A percentile compares a stretch with the other conserved stretches of the same genome.
These are phyloP conservation scores for Monosporascus sp. DNA, from an alignment of 2,329 filamentous ascomycete species.

Conservation along the genomic window DNA sequence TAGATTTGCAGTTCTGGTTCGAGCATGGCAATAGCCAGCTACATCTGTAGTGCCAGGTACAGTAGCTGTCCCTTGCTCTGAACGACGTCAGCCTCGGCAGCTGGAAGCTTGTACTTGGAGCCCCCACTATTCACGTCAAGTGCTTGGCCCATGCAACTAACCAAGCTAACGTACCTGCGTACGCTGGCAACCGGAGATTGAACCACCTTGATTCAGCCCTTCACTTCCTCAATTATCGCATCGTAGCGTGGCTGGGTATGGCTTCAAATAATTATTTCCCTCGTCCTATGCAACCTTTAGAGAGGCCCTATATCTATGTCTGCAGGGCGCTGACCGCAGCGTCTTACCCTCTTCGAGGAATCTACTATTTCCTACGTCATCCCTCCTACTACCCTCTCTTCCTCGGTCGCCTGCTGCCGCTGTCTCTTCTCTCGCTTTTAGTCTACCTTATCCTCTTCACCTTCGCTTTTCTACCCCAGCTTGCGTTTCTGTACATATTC, in stretches of 20 bases:
- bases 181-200: too few relatives aligned
- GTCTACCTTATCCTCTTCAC: conserved; percentile 84
- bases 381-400: conserved; percentile 81
- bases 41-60: too few relatives aligned
- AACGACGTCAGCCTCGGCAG: too few relatives aligned
- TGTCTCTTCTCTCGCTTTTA: conserved; percentile 74
- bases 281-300: conserved; percentile 17
- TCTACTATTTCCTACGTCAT: conserved; percentile 75
- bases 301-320: conserved; percentile 37
- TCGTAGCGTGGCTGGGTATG: conserved; percentile 11
- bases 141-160: background rate
- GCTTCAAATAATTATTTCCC: conserved; percentile 14
- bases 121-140: background rate
- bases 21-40: too few relatives aligned
- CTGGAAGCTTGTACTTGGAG: background rate
- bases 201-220: too few relatives aligned
- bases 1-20: too few relatives aligned
- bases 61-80: too few relatives aligned
- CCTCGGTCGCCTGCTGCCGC: conserved; percentile 68
- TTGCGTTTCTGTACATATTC: conserved; percentile 83
- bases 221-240: background rate
- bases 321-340: conserved; percentile 40
- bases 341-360: conserved; percentile 61
- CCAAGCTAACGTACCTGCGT: background rate
- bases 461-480: conserved; percentile 84